Base-by-base conservation (phyloP, 306 rosid genomes). In the Glycine latifolia region DNA sequence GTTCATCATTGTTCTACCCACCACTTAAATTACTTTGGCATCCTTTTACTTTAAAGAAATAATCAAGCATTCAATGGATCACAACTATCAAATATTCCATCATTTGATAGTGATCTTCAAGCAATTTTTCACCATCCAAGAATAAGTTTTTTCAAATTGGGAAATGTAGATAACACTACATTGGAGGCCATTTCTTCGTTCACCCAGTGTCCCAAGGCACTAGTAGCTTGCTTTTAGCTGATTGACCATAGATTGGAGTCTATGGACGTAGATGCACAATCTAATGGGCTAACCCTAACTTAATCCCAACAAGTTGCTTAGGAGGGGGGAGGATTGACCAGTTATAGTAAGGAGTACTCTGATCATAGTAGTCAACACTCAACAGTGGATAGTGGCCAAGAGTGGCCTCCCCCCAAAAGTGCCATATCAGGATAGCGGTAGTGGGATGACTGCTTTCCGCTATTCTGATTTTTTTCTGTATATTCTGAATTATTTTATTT, bases 161-260 rank as follows among this genome's bases (percentile, higher is more conserved):
- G n/a, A 49, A 47, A 33, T 65, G 3, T 15, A 63, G 41, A 65
- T 43, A 55, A 43, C 54, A 56, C 11, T 48, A 78, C 46, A 55
- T 8, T 13, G 46, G 35, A 68, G 35, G 46, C 67, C 46, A 17
- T 52, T 56, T 48, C 35, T 46, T 71, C 67, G 58, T 41, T 54
- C 74, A 63, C 68, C 13, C 39, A 6, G 75, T 65, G 11, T 43
- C 65, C 77, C 54, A 59, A 73, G 35, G 66, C 9, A 10, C 79
- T 5, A n/a, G 58, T 55, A 26, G 31, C 31, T 55, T 8, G 52
- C 72, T 4, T 0, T 50, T 53, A 16, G 73, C 78, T 74, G 67
- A 84, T 75, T 49, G 69, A 67, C 41, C 47, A 50, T 41, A 66
- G 78, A 20, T 20, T n/a, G n/a, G n/a, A n/a, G n/a, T n/a, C n/a